Percentiles rank a stretch among this genome's conserved stretches.
phyloP scores from a whole-genome alignment of 2,329 filamentous ascomycete species.

The Epichloe sylvatica region DNA sequence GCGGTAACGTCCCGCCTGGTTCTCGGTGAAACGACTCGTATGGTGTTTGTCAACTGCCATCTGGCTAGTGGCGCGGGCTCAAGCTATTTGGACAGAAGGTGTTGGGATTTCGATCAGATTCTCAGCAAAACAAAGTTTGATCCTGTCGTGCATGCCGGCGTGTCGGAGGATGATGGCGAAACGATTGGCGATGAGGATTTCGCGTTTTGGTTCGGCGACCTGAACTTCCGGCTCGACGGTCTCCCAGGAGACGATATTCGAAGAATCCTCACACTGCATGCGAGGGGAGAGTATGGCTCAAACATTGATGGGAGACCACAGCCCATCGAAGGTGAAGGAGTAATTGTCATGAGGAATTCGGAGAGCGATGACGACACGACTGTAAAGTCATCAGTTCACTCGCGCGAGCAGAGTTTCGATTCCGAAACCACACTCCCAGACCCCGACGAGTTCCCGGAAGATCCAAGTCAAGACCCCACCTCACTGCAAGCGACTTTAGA shows the following conservation, averaged over 20 bases:
- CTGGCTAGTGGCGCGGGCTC: conserved; percentile 76
- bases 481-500: conserved; percentile 80
- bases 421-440: conserved; percentile 37
- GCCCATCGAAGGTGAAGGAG: conserved; percentile 31
- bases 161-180: conserved; percentile 50
- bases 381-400: conserved; percentile 20
- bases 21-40: conserved; percentile 73
- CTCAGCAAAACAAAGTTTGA: conserved; percentile 62
- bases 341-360: conserved; percentile 31
- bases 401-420: conserved; percentile 24
- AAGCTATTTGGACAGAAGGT: conserved; percentile 63
- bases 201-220: conserved; percentile 88
- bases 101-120: conserved; percentile 82
- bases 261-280: conserved; percentile 68
- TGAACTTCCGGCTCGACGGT: conserved; percentile 85
- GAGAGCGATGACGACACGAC: conserved; percentile 34
- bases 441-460: conserved; percentile 51
- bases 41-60: conserved; percentile 87
- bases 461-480: conserved; percentile 62
- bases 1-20: conserved; percentile 71
- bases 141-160: conserved; percentile 52
- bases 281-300: conserved; percentile 59
- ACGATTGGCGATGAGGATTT: conserved; percentile 83
- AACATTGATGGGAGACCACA: conserved; percentile 24
- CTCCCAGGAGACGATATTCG: conserved; percentile 85